These are phyloP conservation scores for Colletotrichum aenigma DNA, from an alignment of 2,329 filamentous ascomycete species.

Conservation along the genomic window DNA sequence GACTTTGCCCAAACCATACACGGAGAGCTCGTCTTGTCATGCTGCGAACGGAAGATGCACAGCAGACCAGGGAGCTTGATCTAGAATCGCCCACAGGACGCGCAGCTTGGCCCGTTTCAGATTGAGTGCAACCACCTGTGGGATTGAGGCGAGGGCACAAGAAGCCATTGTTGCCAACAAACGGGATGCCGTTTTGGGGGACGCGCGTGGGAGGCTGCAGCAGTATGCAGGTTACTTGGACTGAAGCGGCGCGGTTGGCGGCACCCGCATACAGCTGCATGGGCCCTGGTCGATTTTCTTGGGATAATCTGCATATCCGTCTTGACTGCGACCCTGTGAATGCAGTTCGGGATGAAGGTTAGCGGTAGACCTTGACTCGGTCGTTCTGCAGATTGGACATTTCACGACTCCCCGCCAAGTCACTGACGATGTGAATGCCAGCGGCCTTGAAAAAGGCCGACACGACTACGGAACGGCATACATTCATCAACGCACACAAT, in stretches of 20 bases:
- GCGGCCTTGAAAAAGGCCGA: background rate
- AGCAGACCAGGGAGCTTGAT: background rate
- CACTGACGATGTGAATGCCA: background rate
- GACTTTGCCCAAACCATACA: background rate
- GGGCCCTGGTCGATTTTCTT: background rate
- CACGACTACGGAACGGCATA: background rate
- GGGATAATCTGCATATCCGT: background rate
- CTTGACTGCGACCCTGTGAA: background rate
- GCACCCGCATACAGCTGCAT: background rate
- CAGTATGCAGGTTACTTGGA: background rate
- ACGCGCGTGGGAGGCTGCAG: constrained; percentile 7
- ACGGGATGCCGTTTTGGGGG: constrained; percentile 5
- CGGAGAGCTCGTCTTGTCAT: background rate
- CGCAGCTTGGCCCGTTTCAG: constrained; percentile 14
- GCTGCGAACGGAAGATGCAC: background rate
- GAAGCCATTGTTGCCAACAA: background rate
- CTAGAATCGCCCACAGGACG: background rate
- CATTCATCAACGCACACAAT: background rate
- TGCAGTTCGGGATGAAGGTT: background rate
- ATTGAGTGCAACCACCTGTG: background rate
- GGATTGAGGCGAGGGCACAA: background rate
- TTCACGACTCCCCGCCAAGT: background rate
- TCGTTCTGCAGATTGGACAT: background rate
- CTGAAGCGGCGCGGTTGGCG: background rate
- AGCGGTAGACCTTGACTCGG: background rate